Evolutionary conservation across 192 early-diverging fungal species (phyloP).

Genomic region (Chytriomyces confervae): DNA sequence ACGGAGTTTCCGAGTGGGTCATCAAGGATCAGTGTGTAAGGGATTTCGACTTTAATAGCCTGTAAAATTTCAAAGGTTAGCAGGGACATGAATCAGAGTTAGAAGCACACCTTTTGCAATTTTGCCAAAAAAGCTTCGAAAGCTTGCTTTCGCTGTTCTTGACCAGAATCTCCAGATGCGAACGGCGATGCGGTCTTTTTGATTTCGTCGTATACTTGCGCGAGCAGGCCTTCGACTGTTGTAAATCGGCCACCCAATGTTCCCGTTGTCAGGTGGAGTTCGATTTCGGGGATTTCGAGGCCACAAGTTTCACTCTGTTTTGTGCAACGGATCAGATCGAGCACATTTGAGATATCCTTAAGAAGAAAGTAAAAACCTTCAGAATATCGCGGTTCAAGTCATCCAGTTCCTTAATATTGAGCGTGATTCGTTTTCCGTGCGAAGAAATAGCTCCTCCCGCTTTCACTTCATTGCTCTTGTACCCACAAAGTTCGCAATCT

Average conservation of each 20-base stretch:
- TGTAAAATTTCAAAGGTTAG: not conserved
- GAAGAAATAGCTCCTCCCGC: slow-evolving; percentile 84
- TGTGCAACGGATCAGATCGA: not conserved
- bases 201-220: slow-evolving; percentile 88
- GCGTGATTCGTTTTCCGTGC: slow-evolving; percentile 79
- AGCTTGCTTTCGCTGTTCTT: slow-evolving; percentile 52
- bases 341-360: not conserved
- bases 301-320: slow-evolving; percentile 84
- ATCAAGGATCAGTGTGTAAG: slow-evolving; percentile 79
- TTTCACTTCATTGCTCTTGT: slow-evolving; percentile 97
- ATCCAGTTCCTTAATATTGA: slow-evolving; percentile 81
- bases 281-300: slow-evolving; percentile 85
- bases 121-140: slow-evolving; percentile 75
- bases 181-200: slow-evolving; percentile 64
- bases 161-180: slow-evolving; percentile 72
- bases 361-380: too few relatives aligned
- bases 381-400: slow-evolving; percentile 72
- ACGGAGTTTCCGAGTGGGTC: slow-evolving; percentile 86
- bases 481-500: slow-evolving; percentile 87
- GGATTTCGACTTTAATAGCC: slow-evolving; percentile 47
- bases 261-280: slow-evolving; percentile 82
- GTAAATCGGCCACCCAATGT: slow-evolving; percentile 96
- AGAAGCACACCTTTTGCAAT: slow-evolving; percentile 46
- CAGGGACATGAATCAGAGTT: too few relatives aligned
- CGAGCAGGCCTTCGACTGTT: slow-evolving; percentile 90